phyloP scores from a whole-genome alignment of 305 asterid genomes.

The Solanum chacoense region DNA sequence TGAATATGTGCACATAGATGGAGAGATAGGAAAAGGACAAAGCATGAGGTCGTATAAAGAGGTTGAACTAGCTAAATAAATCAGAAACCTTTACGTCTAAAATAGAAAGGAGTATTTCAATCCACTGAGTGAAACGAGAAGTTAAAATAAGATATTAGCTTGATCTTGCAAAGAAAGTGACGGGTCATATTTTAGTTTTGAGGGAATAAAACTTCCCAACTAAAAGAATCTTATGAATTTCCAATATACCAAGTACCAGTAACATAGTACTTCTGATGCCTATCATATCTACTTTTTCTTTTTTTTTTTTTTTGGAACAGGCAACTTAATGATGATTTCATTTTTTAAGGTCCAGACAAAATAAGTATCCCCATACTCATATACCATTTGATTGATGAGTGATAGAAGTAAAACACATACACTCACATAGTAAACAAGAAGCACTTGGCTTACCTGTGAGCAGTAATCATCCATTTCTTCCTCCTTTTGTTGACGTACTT shows the following conservation, averaged over 20 bases:
- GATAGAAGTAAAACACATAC: neutral
- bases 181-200: neutral
- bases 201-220: neutral
- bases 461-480: slow-evolving; percentile 98
- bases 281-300: neutral
- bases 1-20: neutral
- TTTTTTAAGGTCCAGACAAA: neutral
- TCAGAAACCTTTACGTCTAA: neutral
- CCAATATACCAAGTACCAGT: neutral
- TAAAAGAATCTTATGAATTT: neutral
- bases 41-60: neutral
- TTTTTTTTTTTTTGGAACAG: neutral
- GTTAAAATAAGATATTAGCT: neutral
- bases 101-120: neutral
- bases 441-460: slow-evolving; percentile 59
- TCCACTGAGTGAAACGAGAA: neutral
- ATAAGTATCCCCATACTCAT: neutral
- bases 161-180: neutral
- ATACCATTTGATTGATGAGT: neutral
- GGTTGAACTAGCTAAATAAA: neutral
- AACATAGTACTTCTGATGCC: neutral
- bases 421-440: neutral
- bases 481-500: slow-evolving; percentile 81
- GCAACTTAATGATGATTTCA: neutral
- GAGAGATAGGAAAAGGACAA: neutral